These are phyloP conservation scores for Lepiota subincarnata DNA, from an alignment of 768 basidiomycete species.

Conservation along the genomic window DNA sequence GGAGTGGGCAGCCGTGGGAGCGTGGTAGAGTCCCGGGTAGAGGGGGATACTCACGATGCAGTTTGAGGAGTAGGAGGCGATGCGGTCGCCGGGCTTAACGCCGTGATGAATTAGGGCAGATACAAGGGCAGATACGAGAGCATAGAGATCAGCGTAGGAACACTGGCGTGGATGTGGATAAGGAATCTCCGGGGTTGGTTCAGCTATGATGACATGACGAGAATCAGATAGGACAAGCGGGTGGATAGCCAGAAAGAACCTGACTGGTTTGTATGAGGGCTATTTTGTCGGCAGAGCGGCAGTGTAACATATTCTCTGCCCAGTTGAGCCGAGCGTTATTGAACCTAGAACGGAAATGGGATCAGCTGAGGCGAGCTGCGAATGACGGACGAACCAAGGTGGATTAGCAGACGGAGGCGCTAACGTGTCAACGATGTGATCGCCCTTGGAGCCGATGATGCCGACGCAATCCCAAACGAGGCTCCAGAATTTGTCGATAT, in stretches of 20 bases:
- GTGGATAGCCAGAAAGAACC: slow-evolving; percentile 25
- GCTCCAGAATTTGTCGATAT: slow-evolving; percentile 67
- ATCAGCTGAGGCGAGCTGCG: slow-evolving; percentile 6
- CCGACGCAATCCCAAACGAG: slow-evolving; percentile 67
- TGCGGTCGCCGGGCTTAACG: slow-evolving; percentile 61
- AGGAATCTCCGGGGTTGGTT: slow-evolving; percentile 51
- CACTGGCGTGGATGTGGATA: slow-evolving; percentile 39
- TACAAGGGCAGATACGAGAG: slow-evolving; percentile 49
- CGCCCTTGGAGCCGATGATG: slow-evolving; percentile 60
- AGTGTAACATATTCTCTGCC: slow-evolving; percentile 76
- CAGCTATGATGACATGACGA: slow-evolving; percentile 39
- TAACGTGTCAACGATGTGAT: slow-evolving; percentile 50
- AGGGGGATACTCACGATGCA: slow-evolving; percentile 53
- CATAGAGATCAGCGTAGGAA: slow-evolving; percentile 58
- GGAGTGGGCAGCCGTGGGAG: slow-evolving; percentile 4
- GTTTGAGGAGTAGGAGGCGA: slow-evolving; percentile 77
- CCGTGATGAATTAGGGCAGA: slow-evolving; percentile 52
- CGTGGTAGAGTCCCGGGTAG: slow-evolving; percentile 7
- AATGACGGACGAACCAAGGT: slow-evolving; percentile 44
- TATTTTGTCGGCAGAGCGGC: slow-evolving; percentile 50
- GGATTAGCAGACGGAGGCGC: slow-evolving; percentile 60
- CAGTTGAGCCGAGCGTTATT: slow-evolving; percentile 63
- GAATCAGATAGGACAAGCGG: slow-evolving; percentile 9
- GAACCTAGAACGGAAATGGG: slow-evolving; percentile 35
- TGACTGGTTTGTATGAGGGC: slow-evolving; percentile 70